Conservation (phyloP, 768 basidiomycete genomes). For the Gautieria morchelliformis region DNA sequence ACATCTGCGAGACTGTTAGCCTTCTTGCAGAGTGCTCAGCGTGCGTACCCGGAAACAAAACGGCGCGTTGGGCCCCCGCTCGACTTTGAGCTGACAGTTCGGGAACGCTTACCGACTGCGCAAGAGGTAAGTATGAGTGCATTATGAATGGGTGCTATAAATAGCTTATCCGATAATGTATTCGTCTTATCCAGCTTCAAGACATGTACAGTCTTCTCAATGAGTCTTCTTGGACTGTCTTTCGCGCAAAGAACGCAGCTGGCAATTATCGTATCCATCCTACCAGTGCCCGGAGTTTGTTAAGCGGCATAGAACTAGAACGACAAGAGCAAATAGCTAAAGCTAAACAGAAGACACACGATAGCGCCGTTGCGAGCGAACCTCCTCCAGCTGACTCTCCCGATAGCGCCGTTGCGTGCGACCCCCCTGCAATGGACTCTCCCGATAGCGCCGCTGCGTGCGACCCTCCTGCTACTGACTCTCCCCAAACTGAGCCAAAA, state of each 20-base stretch:
- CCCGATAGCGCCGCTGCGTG: not conserved
- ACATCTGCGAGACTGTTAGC: not conserved
- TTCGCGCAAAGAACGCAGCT: not conserved
- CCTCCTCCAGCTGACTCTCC: not conserved
- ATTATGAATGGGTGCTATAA: not conserved
- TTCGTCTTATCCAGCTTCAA: not conserved
- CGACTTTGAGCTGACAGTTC: not conserved
- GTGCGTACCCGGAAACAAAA: not conserved
- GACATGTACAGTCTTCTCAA: constrained; percentile 3
- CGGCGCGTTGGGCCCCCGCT: not conserved
- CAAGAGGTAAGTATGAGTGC: not conserved
- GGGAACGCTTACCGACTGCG: not conserved
- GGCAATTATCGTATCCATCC: not conserved
- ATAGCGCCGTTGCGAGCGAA: not conserved
- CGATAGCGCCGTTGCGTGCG: not conserved
- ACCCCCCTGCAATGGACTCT: not conserved
- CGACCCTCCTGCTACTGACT: not conserved
- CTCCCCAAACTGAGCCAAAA: not conserved
- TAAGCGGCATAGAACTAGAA: not conserved
- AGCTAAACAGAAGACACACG: not conserved
- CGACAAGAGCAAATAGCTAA: not conserved
- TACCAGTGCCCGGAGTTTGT: not conserved
- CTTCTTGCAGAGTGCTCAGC: not conserved
- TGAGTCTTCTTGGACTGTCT: not conserved
- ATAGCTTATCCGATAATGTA: not conserved